Conservation (phyloP, 306 rosid genomes). For the Quercus mongolica region DNA sequence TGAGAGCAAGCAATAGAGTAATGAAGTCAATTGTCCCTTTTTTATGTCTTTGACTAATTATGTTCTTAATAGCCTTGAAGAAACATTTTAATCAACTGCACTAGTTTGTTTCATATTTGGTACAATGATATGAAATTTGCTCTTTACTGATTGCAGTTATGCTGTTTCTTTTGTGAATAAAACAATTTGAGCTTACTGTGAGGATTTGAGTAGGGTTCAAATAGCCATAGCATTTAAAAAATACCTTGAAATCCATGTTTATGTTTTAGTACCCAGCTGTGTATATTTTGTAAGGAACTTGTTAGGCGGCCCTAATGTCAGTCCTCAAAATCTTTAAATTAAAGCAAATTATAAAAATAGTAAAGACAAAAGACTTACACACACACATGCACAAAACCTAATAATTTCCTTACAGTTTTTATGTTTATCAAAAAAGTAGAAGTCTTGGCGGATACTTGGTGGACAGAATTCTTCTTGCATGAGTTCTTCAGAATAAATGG, state of each 20-base stretch:
- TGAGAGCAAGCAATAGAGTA: neutral
- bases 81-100: neutral
- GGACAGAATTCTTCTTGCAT: neutral
- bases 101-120: neutral
- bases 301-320: neutral
- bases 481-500: neutral
- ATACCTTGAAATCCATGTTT: neutral
- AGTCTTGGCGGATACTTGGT: neutral
- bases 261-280: neutral
- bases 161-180: neutral
- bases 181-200: neutral
- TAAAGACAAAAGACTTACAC: neutral
- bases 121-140: neutral
- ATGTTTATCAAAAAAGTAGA: neutral
- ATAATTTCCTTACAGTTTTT: neutral
- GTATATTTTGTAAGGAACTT: neutral
- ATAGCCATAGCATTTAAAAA: neutral
- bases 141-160: neutral
- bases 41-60: neutral
- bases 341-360: neutral
- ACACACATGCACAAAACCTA: neutral
- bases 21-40: neutral
- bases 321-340: neutral
- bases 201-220: neutral
- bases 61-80: neutral